Base-by-base conservation (phyloP, 1,284 basidiomycete genomes). In the Moniliella sp. region DNA sequence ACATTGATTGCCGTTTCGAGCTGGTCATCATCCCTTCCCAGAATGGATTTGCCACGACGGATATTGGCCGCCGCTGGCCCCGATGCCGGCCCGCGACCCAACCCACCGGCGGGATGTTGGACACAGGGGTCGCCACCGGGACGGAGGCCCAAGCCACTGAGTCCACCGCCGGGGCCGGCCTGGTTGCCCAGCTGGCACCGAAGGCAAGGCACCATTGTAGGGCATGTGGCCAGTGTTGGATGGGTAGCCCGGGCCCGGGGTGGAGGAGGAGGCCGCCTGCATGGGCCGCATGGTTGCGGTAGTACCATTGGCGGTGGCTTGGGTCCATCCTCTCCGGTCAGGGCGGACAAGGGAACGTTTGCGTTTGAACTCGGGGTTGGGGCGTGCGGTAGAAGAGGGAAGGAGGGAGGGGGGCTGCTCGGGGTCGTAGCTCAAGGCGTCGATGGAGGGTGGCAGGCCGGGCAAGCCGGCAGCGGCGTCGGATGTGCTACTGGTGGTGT, bases 291-390 rank as follows among this genome's bases (percentile, higher is more conserved):
- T 80, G 83, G 43, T 71, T 76, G 33, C 83, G 75, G 64, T 97
- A 97, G 65, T 94, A 78, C 75, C 78, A 97, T 48, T 88, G 75
- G 27, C 84, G 72, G 66, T 94, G 84, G 30, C 74, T 75, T 5
- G 86, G n/a, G 57, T 93, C 86, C 52, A 94, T 82, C 67, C 88
- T 80, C 67, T 93, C 41, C 88, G 69, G 62, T 97, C 88, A 5
- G 91, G 88, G 35, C 73, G 69, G 34, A 94, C 81, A 29, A 97
- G 70, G 55, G 77, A 82, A 70, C 86, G 88, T 69, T 93, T 94
- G 56, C 86, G 65, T 35, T 66, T 64, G 28, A 78, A 50, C 21
- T 48, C 43, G 28, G 38, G 32, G 27, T 46, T 46, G 18, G 42
- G 39, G 4, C 19, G 18, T 14, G 33, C 30, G 16, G 27, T 23